Evolutionary conservation across 345 rosid genomes (phyloP), one percentile per base, ranked within the genome.

Genomic region (Bruguiera gymnorhiza): DNA sequence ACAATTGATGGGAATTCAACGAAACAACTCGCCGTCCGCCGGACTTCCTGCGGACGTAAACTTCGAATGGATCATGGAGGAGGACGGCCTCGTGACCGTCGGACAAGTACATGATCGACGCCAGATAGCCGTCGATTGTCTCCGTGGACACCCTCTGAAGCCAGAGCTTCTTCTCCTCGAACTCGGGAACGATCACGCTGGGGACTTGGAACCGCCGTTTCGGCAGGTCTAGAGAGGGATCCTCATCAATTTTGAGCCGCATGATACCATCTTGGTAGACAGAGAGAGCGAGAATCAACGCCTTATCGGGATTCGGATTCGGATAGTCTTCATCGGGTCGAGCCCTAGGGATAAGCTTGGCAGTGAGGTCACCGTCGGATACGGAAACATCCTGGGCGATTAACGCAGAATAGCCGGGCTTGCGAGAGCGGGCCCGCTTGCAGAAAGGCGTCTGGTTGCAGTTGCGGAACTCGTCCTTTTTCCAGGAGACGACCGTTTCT

Each of bases 391-490:
- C 79, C 31, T 71, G 36, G 65, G 83, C 96, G 71, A 71, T 46
- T 8, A 88, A 68, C 70, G 86, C 73, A 74, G 78, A 87, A 65
- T 84, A 56, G 7, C 91, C 94, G 54, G 98, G 96, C 30, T 82
- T 60, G 43, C 93, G 94, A 39, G 84, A 75, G 70, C 99, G 89
- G 75, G 92, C 93, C 37, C 93, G 96, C 78, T 90, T 87, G 91
- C 99, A 96, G 80, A 96, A 96, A 3, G 99, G 99, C 54, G 96
- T 89, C 71, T 96, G 97, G 57, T 92, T 72, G 69, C 99, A 96
- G 87, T 76, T 86, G 18, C 99, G 85, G 68, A 96, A 96, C 80
- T 96, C 99, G 11, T 96, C 99, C 63, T 84, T 89, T 78, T 96
- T 96, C 98, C 97, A 96, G 24, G 98, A 90, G 48, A 73, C 66